These are phyloP conservation scores for Auriculariales sp. DNA, from an alignment of 768 basidiomycete species.

Conservation along the genomic window DNA sequence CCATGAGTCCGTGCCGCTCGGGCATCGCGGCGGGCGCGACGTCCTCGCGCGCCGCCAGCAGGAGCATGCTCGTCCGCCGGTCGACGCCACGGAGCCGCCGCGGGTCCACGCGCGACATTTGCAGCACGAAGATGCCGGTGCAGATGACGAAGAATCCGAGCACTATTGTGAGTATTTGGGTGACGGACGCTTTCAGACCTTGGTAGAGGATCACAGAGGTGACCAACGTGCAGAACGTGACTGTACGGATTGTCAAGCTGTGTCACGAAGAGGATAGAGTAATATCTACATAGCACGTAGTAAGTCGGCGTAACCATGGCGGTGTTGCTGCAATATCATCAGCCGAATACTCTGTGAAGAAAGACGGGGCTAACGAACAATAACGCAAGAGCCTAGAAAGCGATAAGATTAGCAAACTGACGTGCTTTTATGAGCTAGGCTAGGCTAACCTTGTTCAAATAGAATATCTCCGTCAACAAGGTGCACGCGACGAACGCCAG, in stretches of 20 bases:
- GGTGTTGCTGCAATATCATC: too few relatives aligned
- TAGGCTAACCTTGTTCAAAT: conserved; percentile 32
- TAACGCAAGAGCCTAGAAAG: too few relatives aligned
- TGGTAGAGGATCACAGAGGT: conserved; percentile 26
- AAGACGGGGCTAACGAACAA: too few relatives aligned
- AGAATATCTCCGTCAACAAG: conserved; percentile 21
- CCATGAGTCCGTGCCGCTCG: conserved; percentile 10
- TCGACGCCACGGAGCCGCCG: conserved; percentile 24
- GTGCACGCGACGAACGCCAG: background rate
- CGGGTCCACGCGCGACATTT: conserved; percentile 30
- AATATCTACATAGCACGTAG: conserved; percentile 18
- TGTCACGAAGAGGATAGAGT: background rate
- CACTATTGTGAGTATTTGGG: conserved; percentile 28
- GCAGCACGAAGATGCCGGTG: conserved; percentile 30
- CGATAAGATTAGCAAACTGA: background rate
- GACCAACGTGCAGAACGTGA: conserved; percentile 26
- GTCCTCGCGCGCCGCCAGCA: conserved; percentile 22
- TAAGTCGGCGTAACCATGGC: conserved; percentile 19
- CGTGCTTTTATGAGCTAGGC: conserved; percentile 31
- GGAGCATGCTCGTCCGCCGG: conserved; percentile 26
- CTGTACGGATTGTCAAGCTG: background rate
- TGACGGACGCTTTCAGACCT: conserved; percentile 24
- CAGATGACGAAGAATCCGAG: conserved; percentile 27
- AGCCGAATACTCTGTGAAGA: too few relatives aligned
- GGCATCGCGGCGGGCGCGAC: conserved; percentile 19